These are phyloP conservation scores for Populus euphratica DNA, from an alignment of 345 rosid genomes.

Conservation along the genomic window DNA sequence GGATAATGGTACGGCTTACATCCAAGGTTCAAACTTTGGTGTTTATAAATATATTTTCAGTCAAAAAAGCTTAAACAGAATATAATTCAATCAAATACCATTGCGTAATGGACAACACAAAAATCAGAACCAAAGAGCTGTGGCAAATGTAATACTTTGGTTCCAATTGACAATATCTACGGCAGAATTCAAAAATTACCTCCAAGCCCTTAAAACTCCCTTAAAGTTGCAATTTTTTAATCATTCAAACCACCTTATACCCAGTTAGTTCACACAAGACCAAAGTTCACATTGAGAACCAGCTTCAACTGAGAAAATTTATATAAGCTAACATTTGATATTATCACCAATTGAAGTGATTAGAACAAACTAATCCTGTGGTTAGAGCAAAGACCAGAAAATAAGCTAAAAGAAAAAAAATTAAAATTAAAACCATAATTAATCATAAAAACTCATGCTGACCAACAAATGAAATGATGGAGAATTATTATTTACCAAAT, in stretches of 20 bases:
- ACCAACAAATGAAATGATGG: background rate
- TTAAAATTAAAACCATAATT: background rate
- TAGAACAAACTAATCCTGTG: background rate
- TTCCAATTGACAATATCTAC: background rate
- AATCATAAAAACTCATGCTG: background rate
- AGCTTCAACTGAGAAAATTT: background rate
- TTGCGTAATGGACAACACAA: background rate
- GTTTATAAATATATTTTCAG: background rate
- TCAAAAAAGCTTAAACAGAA: background rate
- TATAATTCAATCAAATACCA: background rate
- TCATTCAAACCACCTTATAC: background rate
- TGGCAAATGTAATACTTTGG: background rate
- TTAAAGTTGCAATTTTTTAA: background rate
- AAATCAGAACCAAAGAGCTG: background rate
- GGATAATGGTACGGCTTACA: background rate
- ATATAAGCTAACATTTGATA: background rate
- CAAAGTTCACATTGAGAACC: background rate
- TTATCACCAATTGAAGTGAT: background rate
- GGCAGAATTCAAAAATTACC: background rate
- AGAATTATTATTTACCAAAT: slow-evolving; percentile 46
- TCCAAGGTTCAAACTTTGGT: background rate
- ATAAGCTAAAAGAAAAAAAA: background rate
- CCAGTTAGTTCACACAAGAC: background rate
- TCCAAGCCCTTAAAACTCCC: background rate
- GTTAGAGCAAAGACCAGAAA: background rate